Base-by-base conservation (phyloP, 352 stramenopile genomes). In the Hyaloperonospora brassicae region DNA sequence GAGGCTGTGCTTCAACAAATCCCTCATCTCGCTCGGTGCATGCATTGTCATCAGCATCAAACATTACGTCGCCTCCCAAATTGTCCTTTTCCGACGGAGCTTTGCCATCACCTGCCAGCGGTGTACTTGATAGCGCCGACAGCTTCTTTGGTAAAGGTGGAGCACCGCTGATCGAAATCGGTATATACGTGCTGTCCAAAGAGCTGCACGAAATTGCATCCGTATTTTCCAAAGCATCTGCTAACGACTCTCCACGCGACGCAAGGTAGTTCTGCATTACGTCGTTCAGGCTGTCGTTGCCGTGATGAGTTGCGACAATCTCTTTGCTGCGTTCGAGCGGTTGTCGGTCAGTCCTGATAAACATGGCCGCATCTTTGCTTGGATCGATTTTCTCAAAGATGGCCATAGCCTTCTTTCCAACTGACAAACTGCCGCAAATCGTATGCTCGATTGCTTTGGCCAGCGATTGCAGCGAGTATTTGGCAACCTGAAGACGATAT, bases 401-500 rank as follows among this genome's bases (percentile, higher is more conserved):
- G 2, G 46, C 22, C 7, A 86, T 36, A 7, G 73, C 64, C 11
- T 64, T 69, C 11, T 68, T 61, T 11, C 76, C 67, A 9, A 82
- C 52, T 6, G 57, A 51, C 13, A 52, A 61, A 1, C 69, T 64
- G 21, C 76, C 67, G 13, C 65, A 49, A 1, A 89, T 34, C 58
- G 79, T 76, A 41, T 89, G 78, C 25, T 86, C 74, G 39, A 88
- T 57, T 10, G 82, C 82, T 66, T 87, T 87, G 0, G 69, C 66
- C 5, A 93, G 61, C 4, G 76, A 86, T 45, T 84, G 57, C 14
- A 93, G 57, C 0, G 78, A 88, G 49, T 83, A 88, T 41, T 93
- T 93, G 35, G 79, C 64, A 48, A 90, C 82, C 60, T 93, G 79
- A 9, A 93, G 66, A 1, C 79, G 76, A 42, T 87, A 89, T 49